A percentile compares a stretch with the other conserved stretches of the same genome.
Evolutionary conservation across 495 filamentous ascomycete genomes (phyloP).

Genomic region (Sordaria brevicollis): DNA sequence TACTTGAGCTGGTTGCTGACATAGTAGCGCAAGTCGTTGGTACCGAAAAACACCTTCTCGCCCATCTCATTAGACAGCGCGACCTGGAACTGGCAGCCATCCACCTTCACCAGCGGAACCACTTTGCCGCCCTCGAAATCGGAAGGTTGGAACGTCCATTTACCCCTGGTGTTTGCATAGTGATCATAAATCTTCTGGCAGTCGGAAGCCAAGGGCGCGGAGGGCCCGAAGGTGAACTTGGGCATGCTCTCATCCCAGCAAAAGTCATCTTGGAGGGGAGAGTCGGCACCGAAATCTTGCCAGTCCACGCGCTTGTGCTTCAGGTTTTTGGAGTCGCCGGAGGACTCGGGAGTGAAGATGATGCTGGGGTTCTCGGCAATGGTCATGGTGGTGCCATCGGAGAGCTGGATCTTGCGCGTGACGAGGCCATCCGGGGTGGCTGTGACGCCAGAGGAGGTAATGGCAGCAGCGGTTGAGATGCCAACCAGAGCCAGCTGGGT

Average conservation of each 20-base stretch:
- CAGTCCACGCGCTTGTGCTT: not conserved
- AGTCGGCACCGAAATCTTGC: not conserved
- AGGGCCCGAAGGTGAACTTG: not conserved
- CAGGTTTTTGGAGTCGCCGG: not conserved
- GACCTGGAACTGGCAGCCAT: not conserved
- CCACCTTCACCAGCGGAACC: not conserved
- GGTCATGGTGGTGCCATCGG: conserved; percentile 12
- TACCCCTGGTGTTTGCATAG: conserved; percentile 9
- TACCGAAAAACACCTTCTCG: not conserved
- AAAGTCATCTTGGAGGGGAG: not conserved
- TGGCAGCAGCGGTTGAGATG: not conserved
- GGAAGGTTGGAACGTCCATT: not conserved
- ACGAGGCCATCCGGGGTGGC: not conserved
- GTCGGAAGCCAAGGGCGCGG: not conserved
- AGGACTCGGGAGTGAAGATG: not conserved
- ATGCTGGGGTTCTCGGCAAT: not conserved
- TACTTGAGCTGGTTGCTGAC: not conserved
- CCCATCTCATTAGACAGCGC: not conserved
- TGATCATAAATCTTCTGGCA: conserved; percentile 5
- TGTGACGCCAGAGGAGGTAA: not conserved
- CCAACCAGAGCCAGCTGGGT: not conserved
- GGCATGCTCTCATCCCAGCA: not conserved
- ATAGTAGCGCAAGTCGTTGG: not conserved
- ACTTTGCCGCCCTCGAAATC: not conserved
- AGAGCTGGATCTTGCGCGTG: conserved; percentile 11